These are phyloP conservation scores for Strigomonas culicis DNA, from an alignment of 208 protist genomes.

Conservation along the genomic window DNA sequence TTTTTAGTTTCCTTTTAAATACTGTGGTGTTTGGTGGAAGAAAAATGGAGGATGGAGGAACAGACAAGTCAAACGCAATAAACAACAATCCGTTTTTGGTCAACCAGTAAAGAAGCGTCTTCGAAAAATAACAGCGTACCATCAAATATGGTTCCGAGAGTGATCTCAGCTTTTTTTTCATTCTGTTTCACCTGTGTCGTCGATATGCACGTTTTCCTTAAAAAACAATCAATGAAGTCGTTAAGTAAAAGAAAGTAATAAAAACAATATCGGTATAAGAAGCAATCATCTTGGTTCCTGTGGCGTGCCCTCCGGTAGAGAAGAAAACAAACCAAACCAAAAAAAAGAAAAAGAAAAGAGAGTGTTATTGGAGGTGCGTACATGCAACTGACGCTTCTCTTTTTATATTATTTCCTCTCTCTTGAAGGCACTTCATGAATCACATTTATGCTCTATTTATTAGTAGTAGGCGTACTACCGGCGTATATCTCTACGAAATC, in stretches of 20 bases:
- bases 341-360: constrained; percentile 10
- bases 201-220: neutral
- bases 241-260: constrained; percentile 2
- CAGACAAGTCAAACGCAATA: neutral
- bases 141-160: too few relatives aligned
- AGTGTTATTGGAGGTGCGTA: constrained; percentile 4
- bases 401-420: too few relatives aligned
- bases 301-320: neutral
- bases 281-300: too few relatives aligned
- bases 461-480: too few relatives aligned
- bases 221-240: constrained; percentile 4
- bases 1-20: constrained; percentile 9
- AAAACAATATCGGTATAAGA: constrained; percentile 1
- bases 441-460: too few relatives aligned
- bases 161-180: too few relatives aligned
- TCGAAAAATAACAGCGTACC: too few relatives aligned
- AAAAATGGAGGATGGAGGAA: neutral
- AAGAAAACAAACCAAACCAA: constrained; percentile 15
- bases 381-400: neutral
- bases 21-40: neutral
- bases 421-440: too few relatives aligned
- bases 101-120: too few relatives aligned
- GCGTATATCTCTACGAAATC: too few relatives aligned
- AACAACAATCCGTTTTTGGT: neutral
- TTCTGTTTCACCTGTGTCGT: too few relatives aligned